A percentile compares a stretch with the other conserved stretches of the same genome.
Evolutionary conservation across 805 yeast species (phyloP).

Genomic region (Metschnikowia chrysomelidarum): DNA sequence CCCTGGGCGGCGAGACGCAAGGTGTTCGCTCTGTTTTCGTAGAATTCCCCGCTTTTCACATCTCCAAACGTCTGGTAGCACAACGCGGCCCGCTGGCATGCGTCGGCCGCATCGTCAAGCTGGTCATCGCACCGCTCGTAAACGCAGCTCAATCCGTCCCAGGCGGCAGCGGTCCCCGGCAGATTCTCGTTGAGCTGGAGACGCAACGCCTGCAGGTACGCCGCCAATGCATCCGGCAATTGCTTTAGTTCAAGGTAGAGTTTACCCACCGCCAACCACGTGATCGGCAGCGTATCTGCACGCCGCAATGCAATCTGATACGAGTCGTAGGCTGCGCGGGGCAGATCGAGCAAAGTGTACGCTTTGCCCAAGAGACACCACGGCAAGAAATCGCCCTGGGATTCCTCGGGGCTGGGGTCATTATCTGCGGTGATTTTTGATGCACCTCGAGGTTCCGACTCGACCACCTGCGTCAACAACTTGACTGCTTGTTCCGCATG

Average conservation of each 20-base stretch:
- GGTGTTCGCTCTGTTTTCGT: constrained; percentile 44
- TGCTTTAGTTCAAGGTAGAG: constrained; percentile 58
- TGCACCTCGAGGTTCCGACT: constrained; percentile 18
- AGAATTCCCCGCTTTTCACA: constrained; percentile 35
- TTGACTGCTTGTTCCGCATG: constrained; percentile 20
- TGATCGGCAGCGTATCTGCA: constrained; percentile 52
- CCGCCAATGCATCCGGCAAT: constrained; percentile 62
- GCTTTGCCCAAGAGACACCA: constrained; percentile 58
- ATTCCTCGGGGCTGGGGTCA: constrained; percentile 18
- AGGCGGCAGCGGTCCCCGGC: constrained; percentile 53
- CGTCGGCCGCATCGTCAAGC: constrained; percentile 57
- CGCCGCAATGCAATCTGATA: constrained; percentile 54
- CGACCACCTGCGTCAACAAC: constrained; percentile 19
- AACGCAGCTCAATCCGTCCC: constrained; percentile 64
- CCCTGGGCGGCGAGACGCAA: constrained; percentile 43
- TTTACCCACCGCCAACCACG: constrained; percentile 68
- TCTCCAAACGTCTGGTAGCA: constrained; percentile 51
- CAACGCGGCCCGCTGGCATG: constrained; percentile 50
- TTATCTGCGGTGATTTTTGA: constrained; percentile 13
- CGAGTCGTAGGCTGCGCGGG: constrained; percentile 52
- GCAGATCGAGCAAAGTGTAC: constrained; percentile 44
- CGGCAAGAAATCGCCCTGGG: constrained; percentile 51
- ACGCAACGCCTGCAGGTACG: constrained; percentile 63
- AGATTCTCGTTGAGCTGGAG: constrained; percentile 47
- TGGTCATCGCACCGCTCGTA: constrained; percentile 65